phyloP scores from a whole-genome alignment of 257 asterid species.

The Eucommia ulmoides region DNA sequence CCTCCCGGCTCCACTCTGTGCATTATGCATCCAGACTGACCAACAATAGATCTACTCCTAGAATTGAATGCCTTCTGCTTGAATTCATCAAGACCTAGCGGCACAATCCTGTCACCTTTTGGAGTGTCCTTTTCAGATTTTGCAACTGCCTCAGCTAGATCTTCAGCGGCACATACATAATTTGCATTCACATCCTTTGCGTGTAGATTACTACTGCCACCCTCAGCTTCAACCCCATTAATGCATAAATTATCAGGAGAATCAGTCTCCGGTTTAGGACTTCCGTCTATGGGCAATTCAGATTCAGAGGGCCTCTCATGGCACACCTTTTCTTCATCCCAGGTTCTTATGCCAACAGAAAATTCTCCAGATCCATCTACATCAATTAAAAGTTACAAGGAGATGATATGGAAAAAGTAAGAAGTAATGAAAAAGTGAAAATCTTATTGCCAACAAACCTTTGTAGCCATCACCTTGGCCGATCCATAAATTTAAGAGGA shows the following conservation, averaged over 20 bases:
- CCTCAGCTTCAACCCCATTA: constrained; percentile 17
- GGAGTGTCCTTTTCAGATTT: constrained; percentile 28
- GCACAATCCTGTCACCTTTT: constrained; percentile 31
- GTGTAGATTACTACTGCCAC: constrained; percentile 14
- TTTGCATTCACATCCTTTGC: constrained; percentile 10
- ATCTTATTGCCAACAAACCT: constrained; percentile 36
- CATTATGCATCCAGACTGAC: constrained; percentile 47
- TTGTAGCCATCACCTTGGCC: constrained; percentile 54
- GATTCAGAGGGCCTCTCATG: constrained; percentile 16
- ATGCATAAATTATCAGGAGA: constrained; percentile 13
- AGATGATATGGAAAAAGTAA: not conserved
- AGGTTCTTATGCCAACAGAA: constrained; percentile 25
- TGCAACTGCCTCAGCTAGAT: constrained; percentile 19
- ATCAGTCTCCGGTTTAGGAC: constrained; percentile 14
- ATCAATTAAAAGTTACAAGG: constrained; percentile 1
- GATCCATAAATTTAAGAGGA: constrained; percentile 66
- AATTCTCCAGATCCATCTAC: constrained; percentile 36
- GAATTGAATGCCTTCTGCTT: constrained; percentile 63
- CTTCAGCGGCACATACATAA: constrained; percentile 15
- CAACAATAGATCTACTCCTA: constrained; percentile 22
- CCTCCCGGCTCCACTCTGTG: constrained; percentile 95
- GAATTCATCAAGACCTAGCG: constrained; percentile 70
- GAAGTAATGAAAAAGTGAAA: not conserved
- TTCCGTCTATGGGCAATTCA: constrained; percentile 16
- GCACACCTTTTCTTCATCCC: constrained; percentile 29